Conservation (phyloP, 805 yeast genomes). For the Lachancea sp. region DNA sequence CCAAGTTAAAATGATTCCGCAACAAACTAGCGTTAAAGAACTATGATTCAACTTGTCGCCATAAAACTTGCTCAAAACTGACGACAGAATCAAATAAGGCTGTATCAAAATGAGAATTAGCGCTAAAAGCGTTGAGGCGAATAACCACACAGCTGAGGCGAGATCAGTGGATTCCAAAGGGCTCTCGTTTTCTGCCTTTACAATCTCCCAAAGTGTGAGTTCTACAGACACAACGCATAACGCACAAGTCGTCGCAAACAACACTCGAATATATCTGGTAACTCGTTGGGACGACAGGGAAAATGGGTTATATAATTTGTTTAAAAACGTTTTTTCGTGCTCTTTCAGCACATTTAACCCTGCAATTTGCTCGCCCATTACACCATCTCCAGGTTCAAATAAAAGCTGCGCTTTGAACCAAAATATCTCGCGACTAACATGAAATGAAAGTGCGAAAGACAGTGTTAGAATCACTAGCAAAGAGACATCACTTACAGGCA, state of each 20-base stretch:
- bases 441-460: conserved; percentile 10
- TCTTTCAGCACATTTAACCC: conserved; percentile 11
- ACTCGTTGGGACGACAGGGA: conserved; percentile 25
- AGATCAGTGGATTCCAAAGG: conserved; percentile 14
- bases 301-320: conserved; percentile 28
- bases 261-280: conserved; percentile 13
- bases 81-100: conserved; percentile 26
- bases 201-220: conserved; percentile 30
- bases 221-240: conserved; percentile 27
- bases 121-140: conserved; percentile 19
- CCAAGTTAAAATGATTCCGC: conserved; percentile 11
- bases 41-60: conserved; percentile 23
- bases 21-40: conserved; percentile 18
- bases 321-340: conserved; percentile 18
- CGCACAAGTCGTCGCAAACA: conserved; percentile 26
- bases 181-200: conserved; percentile 16
- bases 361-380: conserved; percentile 1
- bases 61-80: conserved; percentile 28
- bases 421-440: conserved; percentile 15
- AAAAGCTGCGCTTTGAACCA: conserved; percentile 14
- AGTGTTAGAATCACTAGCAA: background rate
- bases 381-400: conserved; percentile 15
- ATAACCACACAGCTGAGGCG: conserved; percentile 26
- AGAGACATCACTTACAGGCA: conserved; percentile 1
- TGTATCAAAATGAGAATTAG: conserved; percentile 23